phyloP scores from a whole-genome alignment of 306 rosid species.

The Mimosa pudica region DNA sequence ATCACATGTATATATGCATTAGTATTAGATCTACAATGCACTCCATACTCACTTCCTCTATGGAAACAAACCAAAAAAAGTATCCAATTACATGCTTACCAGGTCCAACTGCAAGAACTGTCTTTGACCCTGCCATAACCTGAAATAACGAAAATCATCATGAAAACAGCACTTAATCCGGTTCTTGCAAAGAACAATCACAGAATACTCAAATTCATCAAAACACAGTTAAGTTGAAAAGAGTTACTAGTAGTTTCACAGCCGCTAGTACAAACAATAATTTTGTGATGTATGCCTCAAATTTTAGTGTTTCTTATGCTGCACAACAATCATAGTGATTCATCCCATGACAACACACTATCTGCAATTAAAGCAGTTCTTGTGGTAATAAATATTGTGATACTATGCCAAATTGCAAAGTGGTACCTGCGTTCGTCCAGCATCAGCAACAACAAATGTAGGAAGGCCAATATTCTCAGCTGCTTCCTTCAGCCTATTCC shows the following conservation, averaged over 20 bases:
- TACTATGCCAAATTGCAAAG: slow-evolving; percentile 26
- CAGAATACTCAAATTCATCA: not conserved
- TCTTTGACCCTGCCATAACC: slow-evolving; percentile 84
- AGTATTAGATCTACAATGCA: slow-evolving; percentile 25
- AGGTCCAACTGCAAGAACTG: slow-evolving; percentile 94
- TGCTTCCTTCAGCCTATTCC: slow-evolving; percentile 84
- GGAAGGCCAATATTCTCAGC: slow-evolving; percentile 87
- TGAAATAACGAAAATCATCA: slow-evolving; percentile 36
- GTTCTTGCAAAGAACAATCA: not conserved
- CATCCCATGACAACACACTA: not conserved
- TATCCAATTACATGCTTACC: slow-evolving; percentile 52
- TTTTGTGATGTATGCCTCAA: not conserved
- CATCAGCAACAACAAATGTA: slow-evolving; percentile 88
- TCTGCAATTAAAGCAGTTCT: slow-evolving; percentile 4
- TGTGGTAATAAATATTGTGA: not conserved
- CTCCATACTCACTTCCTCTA: slow-evolving; percentile 8
- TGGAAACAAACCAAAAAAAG: slow-evolving; percentile 24
- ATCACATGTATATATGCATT: not conserved
- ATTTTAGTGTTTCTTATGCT: not conserved
- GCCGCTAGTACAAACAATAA: not conserved
- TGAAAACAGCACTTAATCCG: not conserved
- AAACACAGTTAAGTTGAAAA: not conserved
- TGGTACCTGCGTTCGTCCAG: slow-evolving; percentile 93
- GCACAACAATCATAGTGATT: not conserved
- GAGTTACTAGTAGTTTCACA: not conserved